phyloP scores from a whole-genome alignment of 495 filamentous ascomycete species.

The Neurospora sp. region DNA sequence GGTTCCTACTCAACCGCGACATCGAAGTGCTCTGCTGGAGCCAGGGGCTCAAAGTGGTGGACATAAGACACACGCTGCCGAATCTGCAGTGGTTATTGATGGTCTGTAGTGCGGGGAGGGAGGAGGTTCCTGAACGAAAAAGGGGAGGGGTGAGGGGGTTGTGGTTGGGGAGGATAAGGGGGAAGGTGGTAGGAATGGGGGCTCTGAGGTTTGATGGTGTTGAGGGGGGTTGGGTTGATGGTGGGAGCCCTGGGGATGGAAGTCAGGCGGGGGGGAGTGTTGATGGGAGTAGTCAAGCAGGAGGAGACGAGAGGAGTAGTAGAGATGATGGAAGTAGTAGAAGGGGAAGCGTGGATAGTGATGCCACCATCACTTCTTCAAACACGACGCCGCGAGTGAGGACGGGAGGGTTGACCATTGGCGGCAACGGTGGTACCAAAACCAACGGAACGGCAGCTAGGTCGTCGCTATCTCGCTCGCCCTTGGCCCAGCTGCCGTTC shows the following conservation, averaged over 20 bases:
- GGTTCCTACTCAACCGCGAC: conserved; percentile 89
- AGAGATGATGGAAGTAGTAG: conserved; percentile 26
- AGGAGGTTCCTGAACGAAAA: conserved; percentile 70
- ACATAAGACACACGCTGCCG: conserved; percentile 82
- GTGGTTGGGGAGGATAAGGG: conserved; percentile 32
- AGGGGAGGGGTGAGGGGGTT: conserved; percentile 65
- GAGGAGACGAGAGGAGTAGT: background rate
- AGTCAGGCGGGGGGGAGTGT: background rate
- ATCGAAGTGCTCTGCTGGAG: conserved; percentile 74
- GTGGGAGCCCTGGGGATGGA: background rate
- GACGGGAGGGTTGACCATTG: conserved; percentile 15
- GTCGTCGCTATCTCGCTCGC: background rate
- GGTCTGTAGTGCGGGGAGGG: conserved; percentile 65
- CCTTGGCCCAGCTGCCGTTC: conserved; percentile 26
- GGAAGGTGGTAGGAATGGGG: conserved; percentile 13
- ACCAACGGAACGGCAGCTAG: conserved; percentile 1
- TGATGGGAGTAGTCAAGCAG: background rate
- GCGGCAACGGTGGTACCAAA: background rate
- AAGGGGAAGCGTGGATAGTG: conserved; percentile 41
- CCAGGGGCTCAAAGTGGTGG: conserved; percentile 66
- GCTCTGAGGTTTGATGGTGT: conserved; percentile 1
- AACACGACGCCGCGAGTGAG: conserved; percentile 22
- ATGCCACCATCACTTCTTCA: conserved; percentile 26
- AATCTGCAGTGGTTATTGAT: conserved; percentile 92
- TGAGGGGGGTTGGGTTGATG: conserved; percentile 2